Evolutionary conservation across 2,329 filamentous ascomycete species (phyloP).

Genomic region (Pseudogymnoascus sp.): DNA sequence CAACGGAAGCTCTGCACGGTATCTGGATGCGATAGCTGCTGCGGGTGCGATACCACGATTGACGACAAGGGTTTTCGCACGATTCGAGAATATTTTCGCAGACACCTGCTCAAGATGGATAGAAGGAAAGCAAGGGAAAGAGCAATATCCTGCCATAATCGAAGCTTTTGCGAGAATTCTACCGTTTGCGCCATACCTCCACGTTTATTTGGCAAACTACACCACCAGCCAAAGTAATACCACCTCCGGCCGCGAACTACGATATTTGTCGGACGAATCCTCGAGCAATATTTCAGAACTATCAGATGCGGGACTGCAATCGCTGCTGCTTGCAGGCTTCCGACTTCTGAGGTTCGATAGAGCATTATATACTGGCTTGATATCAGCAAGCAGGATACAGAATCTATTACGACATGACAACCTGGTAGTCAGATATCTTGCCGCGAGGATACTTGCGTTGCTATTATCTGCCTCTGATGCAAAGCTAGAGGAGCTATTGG

Average conservation of each 20-base stretch:
- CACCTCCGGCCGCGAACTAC: constrained; percentile 18
- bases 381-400: constrained; percentile 63
- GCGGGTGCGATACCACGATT: constrained; percentile 61
- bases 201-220: constrained; percentile 58
- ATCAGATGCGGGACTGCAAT: constrained; percentile 33
- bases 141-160: constrained; percentile 39
- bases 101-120: constrained; percentile 81
- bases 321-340: constrained; percentile 62
- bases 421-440: constrained; percentile 65
- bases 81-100: constrained; percentile 68
- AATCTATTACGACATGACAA: constrained; percentile 55
- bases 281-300: constrained; percentile 28
- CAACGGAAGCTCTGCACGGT: constrained; percentile 53
- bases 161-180: constrained; percentile 72
- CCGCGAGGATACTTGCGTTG: constrained; percentile 72
- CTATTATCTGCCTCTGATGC: constrained; percentile 73
- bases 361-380: constrained; percentile 55
- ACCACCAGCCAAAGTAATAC: constrained; percentile 26
- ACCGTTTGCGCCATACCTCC: constrained; percentile 74
- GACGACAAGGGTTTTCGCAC: constrained; percentile 66
- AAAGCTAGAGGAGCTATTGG: constrained; percentile 65
- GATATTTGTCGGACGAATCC: constrained; percentile 22
- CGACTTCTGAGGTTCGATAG: constrained; percentile 73
- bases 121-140: constrained; percentile 16
- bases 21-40: constrained; percentile 64